Conservation (phyloP, 23 red algal genomes). For the Pyropia yezoensis region DNA sequence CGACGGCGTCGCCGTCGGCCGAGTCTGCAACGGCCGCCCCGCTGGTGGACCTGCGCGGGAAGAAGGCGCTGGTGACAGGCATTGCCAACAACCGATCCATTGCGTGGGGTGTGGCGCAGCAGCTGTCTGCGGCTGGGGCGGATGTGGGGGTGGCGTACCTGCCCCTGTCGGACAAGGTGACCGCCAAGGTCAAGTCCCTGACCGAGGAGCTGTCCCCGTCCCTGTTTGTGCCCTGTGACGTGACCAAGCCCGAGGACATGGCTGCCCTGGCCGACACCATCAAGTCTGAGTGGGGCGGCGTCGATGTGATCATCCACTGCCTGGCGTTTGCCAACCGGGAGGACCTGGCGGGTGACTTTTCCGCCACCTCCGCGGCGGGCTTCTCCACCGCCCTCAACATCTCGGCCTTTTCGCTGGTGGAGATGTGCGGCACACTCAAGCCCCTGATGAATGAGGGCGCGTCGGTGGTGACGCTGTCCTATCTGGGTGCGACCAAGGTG, state of each 20-base stretch:
- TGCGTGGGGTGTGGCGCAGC: conserved; percentile 89
- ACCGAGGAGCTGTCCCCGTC: conserved; percentile 52
- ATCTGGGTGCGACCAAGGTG: conserved; percentile 75
- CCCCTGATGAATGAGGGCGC: conserved; percentile 59
- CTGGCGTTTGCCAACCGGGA: conserved; percentile 87
- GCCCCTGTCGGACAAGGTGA: conserved; percentile 73
- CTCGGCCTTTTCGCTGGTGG: conserved; percentile 73
- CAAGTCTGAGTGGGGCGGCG: conserved; percentile 64
- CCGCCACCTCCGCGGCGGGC: conserved; percentile 45
- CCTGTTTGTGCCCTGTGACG: conserved; percentile 75
- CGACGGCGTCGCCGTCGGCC: conserved; percentile 31
- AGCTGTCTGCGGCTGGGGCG: conserved; percentile 67
- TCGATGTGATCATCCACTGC: conserved; percentile 94
- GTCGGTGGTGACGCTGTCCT: conserved; percentile 72
- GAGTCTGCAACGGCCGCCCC: conserved; percentile 20
- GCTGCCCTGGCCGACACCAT: conserved; percentile 29
- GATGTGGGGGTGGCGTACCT: conserved; percentile 89
- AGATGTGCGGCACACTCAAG: conserved; percentile 57
- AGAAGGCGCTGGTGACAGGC: conserved; percentile 92
- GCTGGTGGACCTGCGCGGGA: conserved; percentile 86
- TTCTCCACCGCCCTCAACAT: conserved; percentile 70
- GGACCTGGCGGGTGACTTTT: conserved; percentile 86
- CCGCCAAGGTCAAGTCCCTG: conserved; percentile 49
- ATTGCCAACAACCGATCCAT: conserved; percentile 98
- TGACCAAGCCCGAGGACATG: conserved; percentile 57